These are phyloP conservation scores for Fusarium sp. DNA, from an alignment of 2,329 filamentous ascomycete genomes.

Conservation along the genomic window DNA sequence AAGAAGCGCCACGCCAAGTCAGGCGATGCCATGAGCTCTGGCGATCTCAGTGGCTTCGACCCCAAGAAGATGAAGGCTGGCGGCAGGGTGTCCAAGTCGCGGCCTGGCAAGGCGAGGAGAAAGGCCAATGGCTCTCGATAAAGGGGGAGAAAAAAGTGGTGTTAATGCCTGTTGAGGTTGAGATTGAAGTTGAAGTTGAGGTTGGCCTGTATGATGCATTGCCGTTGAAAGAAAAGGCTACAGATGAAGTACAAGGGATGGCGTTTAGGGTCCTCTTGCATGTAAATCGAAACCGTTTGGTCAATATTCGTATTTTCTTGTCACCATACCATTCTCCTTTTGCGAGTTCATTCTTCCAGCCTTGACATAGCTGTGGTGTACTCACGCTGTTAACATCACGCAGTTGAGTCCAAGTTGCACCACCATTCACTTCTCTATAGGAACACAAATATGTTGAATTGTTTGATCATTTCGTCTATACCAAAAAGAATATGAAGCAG, in stretches of 20 bases:
- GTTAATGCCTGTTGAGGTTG: constrained; percentile 17
- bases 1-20: constrained; percentile 95
- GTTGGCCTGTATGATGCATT: constrained; percentile 28
- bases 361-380: neutral
- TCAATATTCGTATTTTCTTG: constrained; percentile 40
- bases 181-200: neutral
- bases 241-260: constrained; percentile 44
- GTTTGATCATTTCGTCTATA: constrained; percentile 54
- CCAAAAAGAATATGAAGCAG: constrained; percentile 53
- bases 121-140: constrained; percentile 55
- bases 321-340: neutral
- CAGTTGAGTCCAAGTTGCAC: neutral
- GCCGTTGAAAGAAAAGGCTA: constrained; percentile 41
- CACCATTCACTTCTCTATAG: neutral
- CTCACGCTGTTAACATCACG: too few relatives aligned
- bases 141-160: constrained; percentile 3
- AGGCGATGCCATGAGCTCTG: constrained; percentile 85
- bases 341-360: neutral
- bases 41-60: constrained; percentile 84
- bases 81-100: constrained; percentile 56
- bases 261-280: constrained; percentile 45
- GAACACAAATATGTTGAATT: constrained; percentile 38
- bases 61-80: constrained; percentile 83
- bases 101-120: constrained; percentile 66
- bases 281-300: constrained; percentile 43